Evolutionary conservation across 2,329 filamentous ascomycete genomes (phyloP), one percentile per base, ranked within the genome.

Genomic region (Graphiopsis chlorocephala): DNA sequence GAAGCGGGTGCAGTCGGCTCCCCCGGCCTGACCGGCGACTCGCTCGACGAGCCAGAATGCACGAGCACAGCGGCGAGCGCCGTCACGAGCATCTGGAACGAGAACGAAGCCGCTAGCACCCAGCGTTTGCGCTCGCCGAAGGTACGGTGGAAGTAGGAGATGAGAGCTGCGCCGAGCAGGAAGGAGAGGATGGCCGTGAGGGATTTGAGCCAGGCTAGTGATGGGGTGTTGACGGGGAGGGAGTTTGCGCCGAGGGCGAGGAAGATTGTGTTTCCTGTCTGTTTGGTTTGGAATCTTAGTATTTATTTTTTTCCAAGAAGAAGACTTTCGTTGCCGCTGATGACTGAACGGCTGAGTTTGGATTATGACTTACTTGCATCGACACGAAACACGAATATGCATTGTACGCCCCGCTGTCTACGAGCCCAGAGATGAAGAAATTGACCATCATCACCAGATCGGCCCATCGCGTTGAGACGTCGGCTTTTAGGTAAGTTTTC

Each of bases 371-470:
- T 71, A 85, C 89, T 90, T 48, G 90, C 90, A 92, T 92, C 69
- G 87, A 90, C 33, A 92, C 89, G 70, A 93, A 93, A 2, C 88
- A 88, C 12, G 89, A 88, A 88, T 90, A 92, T 52, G 89, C 88
- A 64, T 88, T 89, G 57, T 90, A 89, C 1, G 90, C 86, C 0
- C 89, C 87, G 76, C 88, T 90, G 76, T 93, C 90, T 7, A 92
- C 83, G 14, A 93, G 80, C 7, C 90, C 90, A 0, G 90, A 92
- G 72, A 92, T 88, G 68, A 90, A 78, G 75, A 92, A 93, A 76
- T 88, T 91, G 26, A 86, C 78, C 6, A 93, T 79, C 45, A 93
- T 81, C 23, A 92, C 78, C 1, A 90, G 68, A 72, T 93, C 90
- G 12, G 87, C 85, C 81, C 86, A 83, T 56, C 58, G 33, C 7